These are phyloP conservation scores for Aspergillus leporis DNA, from an alignment of 495 filamentous ascomycete genomes.

Conservation along the genomic window DNA sequence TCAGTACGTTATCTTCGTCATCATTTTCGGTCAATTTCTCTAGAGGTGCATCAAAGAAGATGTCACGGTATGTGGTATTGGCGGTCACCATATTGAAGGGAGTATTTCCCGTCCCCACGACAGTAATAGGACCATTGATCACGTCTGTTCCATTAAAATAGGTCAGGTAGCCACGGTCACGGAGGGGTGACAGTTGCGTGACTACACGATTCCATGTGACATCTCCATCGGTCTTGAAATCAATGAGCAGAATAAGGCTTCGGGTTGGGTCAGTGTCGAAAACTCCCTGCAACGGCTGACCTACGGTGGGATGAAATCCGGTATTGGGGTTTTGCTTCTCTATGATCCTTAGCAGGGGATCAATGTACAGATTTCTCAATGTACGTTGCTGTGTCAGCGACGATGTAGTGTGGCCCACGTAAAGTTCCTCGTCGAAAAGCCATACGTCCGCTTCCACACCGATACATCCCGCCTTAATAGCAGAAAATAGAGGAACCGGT, in stretches of 20 bases:
- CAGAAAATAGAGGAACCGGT: slow-evolving; percentile 67
- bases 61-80: slow-evolving; percentile 50
- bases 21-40: slow-evolving; percentile 32
- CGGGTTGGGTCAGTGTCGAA: slow-evolving; percentile 56
- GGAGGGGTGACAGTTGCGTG: slow-evolving; percentile 63
- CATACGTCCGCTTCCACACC: slow-evolving; percentile 87
- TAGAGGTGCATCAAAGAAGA: slow-evolving; percentile 66
- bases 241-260: slow-evolving; percentile 66
- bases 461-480: slow-evolving; percentile 64
- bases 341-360: slow-evolving; percentile 55
- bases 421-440: slow-evolving; percentile 69
- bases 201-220: slow-evolving; percentile 54
- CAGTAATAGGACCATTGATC: slow-evolving; percentile 61
- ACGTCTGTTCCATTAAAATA: slow-evolving; percentile 53
- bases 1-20: slow-evolving; percentile 24
- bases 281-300: slow-evolving; percentile 35
- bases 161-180: slow-evolving; percentile 63
- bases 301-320: slow-evolving; percentile 26
- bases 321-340: slow-evolving; percentile 48
- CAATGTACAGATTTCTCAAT: slow-evolving; percentile 54
- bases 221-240: slow-evolving; percentile 62
- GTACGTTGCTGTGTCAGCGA: slow-evolving; percentile 51
- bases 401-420: slow-evolving; percentile 54
- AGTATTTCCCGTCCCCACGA: slow-evolving; percentile 78
- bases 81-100: slow-evolving; percentile 64